Evolutionary conservation across 176 grass and related monocot species (phyloP), one percentile per base, ranked within the genome.

Genomic region (Cocos nucifera): DNA sequence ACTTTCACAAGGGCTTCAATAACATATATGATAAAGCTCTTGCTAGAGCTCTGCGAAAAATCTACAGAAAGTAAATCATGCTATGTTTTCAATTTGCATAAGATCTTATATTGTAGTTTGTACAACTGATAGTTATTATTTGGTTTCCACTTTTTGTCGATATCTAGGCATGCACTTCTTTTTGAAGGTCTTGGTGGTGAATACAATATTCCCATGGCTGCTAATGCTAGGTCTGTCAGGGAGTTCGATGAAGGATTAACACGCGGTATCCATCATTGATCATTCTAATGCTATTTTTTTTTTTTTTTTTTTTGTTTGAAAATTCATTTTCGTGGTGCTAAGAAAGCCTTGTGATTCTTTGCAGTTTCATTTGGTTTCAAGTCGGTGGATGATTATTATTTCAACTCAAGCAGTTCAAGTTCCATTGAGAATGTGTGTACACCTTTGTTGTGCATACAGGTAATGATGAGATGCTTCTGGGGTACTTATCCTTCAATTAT

Each of bases 351-450:
- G 22, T 55, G 53, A 61, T n/a, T 27, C 3, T 16, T 49, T 77
- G 69, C 77, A 91, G 92, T 97, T 72, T 91, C 92, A 58, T 97
- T 97, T 97, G 92, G 92, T 75, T 97, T 97, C 75, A 91, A 85
- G 62, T 97, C 92, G 19, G 87, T 83, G 53, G 93, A 97, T 85
- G 93, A 97, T 77, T 97, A 97, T 74, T 97, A 97, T 51, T 83
- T 74, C 29, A 91, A 91, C 63, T 97, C 93, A 53, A 85, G 87
- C 70, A 91, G 93, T 73, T 97, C 93, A 49, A 82, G 69, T 63
- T 97, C 81, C 25, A 97, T 97, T 57, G 78, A 90, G 69, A 65
- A 87, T 85, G 81, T 97, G 54, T 67, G 72, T 66, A 80, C 80
- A 78, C 93, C 93, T 71, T 82, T 97, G 57, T 49, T 97, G 17